phyloP scores from a whole-genome alignment of 2,329 filamentous ascomycete genomes.

The Xylaria hypoxylon region DNA sequence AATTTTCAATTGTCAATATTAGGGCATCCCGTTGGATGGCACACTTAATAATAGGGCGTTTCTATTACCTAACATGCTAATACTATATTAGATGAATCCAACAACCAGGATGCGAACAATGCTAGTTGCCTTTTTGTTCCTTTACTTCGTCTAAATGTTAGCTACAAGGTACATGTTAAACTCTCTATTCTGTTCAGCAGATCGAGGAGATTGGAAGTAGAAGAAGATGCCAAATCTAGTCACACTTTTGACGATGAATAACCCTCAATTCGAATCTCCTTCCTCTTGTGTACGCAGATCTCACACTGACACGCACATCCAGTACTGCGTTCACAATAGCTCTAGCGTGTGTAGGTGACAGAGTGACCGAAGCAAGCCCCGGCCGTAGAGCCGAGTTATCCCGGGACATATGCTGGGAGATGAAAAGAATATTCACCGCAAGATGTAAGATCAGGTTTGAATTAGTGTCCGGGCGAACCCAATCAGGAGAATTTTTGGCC shows the following conservation, averaged over 20 bases:
- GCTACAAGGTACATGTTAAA: too few relatives aligned
- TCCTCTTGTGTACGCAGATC: slow-evolving; percentile 16
- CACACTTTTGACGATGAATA: background rate
- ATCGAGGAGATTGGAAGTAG: background rate
- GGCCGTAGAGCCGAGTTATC: slow-evolving; percentile 15
- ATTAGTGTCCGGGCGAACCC: background rate
- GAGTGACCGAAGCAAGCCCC: slow-evolving; percentile 6
- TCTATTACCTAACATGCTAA: slow-evolving; percentile 16
- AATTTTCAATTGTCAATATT: slow-evolving; percentile 11
- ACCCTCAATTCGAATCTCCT: slow-evolving; percentile 1
- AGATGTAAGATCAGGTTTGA: slow-evolving; percentile 8
- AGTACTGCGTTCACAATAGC: background rate
- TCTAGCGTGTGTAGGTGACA: slow-evolving; percentile 16
- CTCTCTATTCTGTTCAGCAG: too few relatives aligned
- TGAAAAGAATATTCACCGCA: background rate
- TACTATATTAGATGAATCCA: slow-evolving; percentile 4
- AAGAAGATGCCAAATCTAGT: background rate
- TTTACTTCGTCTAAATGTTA: too few relatives aligned
- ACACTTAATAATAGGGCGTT: slow-evolving; percentile 6
- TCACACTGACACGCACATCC: background rate
- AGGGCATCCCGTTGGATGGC: slow-evolving; percentile 2
- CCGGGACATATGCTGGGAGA: slow-evolving; percentile 15
- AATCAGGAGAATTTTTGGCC: background rate
- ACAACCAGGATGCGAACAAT: background rate
- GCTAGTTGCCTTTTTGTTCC: background rate